Conservation (phyloP, 1,284 basidiomycete species). For the Sanghuangporus weigelae region DNA sequence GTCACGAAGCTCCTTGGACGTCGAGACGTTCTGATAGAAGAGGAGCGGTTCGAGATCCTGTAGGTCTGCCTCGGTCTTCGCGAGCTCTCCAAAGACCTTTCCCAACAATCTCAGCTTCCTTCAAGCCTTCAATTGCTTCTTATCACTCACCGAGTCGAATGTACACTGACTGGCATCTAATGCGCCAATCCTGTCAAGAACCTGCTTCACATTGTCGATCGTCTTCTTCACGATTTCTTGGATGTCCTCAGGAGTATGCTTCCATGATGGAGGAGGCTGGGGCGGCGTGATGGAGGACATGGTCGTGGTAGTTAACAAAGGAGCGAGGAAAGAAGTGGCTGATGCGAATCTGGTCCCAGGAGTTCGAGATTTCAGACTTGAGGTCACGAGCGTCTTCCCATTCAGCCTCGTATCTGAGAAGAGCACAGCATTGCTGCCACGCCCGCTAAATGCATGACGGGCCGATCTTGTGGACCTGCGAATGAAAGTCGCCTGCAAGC, state of each 20-base stretch:
- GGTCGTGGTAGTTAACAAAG: constrained; percentile 21
- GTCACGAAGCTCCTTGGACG: constrained; percentile 65
- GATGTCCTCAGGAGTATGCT: constrained; percentile 61
- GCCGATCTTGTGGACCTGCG: background rate
- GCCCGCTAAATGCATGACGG: background rate
- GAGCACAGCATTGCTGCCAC: background rate
- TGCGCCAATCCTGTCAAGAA: constrained; percentile 59
- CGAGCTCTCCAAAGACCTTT: constrained; percentile 66
- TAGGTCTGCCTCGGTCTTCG: constrained; percentile 50
- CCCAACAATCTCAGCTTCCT: background rate
- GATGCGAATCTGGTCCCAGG: background rate
- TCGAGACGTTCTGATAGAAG: constrained; percentile 79
- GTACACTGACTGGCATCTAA: constrained; percentile 51
- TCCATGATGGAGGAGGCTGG: constrained; percentile 64
- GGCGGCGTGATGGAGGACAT: constrained; percentile 56
- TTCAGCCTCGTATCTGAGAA: background rate
- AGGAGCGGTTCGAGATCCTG: constrained; percentile 54
- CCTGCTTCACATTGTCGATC: constrained; percentile 50
- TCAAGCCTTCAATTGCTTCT: constrained; percentile 12
- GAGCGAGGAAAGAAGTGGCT: constrained; percentile 15
- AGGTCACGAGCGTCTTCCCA: background rate
- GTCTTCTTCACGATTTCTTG: constrained; percentile 50
- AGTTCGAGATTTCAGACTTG: background rate
- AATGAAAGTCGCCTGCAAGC: background rate
- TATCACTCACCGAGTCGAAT: constrained; percentile 44